Evolutionary conservation across 2,329 filamentous ascomycete genomes (phyloP).

Genomic region (Clathrospora elynae): DNA sequence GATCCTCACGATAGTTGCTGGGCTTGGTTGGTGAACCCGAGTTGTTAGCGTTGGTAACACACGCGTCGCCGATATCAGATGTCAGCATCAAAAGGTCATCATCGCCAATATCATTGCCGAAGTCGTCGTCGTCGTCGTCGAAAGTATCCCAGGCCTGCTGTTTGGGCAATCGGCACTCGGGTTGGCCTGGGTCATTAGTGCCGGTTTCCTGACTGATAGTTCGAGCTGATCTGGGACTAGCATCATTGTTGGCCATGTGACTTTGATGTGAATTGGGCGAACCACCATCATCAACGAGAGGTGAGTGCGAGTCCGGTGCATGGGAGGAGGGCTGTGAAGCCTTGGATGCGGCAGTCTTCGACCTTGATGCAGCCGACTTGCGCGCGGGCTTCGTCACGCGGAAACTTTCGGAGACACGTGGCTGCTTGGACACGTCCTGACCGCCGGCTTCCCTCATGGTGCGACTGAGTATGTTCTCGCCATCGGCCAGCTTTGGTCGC

Average conservation of each 20-base stretch:
- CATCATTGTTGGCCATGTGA: too few species aligned
- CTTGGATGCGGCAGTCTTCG: background rate
- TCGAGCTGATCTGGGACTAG: background rate
- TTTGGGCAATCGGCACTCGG: background rate
- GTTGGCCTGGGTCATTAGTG: background rate
- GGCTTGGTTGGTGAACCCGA: constrained; percentile 8
- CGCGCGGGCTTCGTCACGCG: constrained; percentile 18
- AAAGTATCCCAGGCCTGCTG: background rate
- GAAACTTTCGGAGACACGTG: constrained; percentile 21
- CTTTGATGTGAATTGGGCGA: background rate
- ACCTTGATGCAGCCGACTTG: background rate
- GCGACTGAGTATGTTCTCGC: background rate
- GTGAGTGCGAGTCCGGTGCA: background rate
- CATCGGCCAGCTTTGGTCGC: constrained; percentile 13
- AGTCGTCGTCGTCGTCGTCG: constrained; percentile 15
- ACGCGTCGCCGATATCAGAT: constrained; percentile 3
- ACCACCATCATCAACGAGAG: background rate
- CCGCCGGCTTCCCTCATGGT: background rate
- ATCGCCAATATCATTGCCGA: constrained; percentile 32
- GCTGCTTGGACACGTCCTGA: constrained; percentile 11
- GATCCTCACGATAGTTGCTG: background rate
- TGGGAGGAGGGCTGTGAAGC: background rate
- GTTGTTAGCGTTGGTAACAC: background rate
- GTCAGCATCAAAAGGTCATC: constrained; percentile 29
- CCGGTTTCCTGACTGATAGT: constrained; percentile 4